Evolutionary conservation across 1,139 yeast species (phyloP), one percentile per base, ranked within the genome.

Genomic region (Meyerozyma guilliermondii): DNA sequence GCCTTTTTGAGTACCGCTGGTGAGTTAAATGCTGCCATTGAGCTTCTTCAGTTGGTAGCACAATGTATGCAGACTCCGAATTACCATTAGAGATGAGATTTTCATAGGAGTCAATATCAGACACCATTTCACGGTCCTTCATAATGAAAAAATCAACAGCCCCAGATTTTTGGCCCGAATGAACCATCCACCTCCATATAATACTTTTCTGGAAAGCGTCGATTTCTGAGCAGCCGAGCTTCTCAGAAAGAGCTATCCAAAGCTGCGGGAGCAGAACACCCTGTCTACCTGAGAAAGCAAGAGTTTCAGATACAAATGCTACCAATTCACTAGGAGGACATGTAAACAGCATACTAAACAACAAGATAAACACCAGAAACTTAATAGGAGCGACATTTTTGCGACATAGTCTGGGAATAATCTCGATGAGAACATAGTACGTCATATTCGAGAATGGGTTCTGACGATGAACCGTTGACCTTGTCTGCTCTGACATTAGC

Each of bases 401-500:
- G 11, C 38, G 45, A 45, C 45, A 46, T 36, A 39, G 45, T 35
- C 11, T 11, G 24, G n/a, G 20, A 18, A 6, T 18, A 20, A 29
- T 22, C 14, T 29, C 5, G 18, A 29, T 14, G 33, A 29, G 33
- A 29, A 29, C 9, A 13, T 14, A n/a, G 18, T 40, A 36, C 33
- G 22, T 20, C 7, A 29, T 6, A 35, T 13, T 5, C 7, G 7
- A 35, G 10, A 11, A 62, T 61, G 63, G 71, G 65, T 36, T 66
- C 68, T 7, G 73, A 68, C 47, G 76, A 71, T 50, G 77, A 71
- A 45, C 64, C 66, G 17, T 46, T 68, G 24, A 63, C 77, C 1
- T 71, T 87, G 39, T 83, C 95, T 0, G 73, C 87, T 1, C 74
- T 78, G 52, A 81, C 96, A 1, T 66, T 88, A 44, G 92, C 89